Base-by-base conservation (phyloP, 169 alveolate species). In the Plasmodium coatneyi region DNA sequence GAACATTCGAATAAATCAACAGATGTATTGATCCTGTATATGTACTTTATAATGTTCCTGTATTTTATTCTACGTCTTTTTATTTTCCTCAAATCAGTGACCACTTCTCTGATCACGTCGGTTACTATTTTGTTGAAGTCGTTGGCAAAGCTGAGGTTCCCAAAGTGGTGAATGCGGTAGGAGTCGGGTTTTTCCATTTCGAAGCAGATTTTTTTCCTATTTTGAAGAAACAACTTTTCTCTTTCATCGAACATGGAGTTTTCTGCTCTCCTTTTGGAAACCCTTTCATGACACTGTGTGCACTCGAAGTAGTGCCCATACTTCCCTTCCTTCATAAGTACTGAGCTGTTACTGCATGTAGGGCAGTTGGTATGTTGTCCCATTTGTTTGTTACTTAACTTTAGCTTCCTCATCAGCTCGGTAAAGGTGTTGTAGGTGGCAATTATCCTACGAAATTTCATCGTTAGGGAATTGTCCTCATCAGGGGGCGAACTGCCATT, bases 151-250 rank as follows among this genome's bases (percentile, higher is more conserved):
- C 16, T 19, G 32, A 72, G 22, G 25, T 84, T 72, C 5, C 92
- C 92, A 84, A 84, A 84, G 49, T 25, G 30, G 70, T 84, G 92
- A 46, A 84, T 84, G 22, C 92, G 83, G 39, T 72, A 84, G 41
- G 92, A 84, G 80, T 66, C 5, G 22, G 78, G 32, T 12, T 72
- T 49, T 74, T 84, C 92, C 14, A 84, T 84, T 74, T 84, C 92
- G 30, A 84, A 84, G 16, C 56, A 72, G 56, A 84, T 84, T 74
- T 52, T 84, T 16, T 14, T 84, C 16, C 39, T 84, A 52, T 84
- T 32, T 66, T 84, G 54, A 36, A 30, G 60, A 60, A 72, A 72
- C 12, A 54, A 12, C 1, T 84, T 84, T 14, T 72, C 92, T 49
- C 66, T 49, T 52, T 84, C 79, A 74, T 52, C 60, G 74, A 46